phyloP scores from a whole-genome alignment of 345 rosid genomes.

The Angophora floribunda region DNA sequence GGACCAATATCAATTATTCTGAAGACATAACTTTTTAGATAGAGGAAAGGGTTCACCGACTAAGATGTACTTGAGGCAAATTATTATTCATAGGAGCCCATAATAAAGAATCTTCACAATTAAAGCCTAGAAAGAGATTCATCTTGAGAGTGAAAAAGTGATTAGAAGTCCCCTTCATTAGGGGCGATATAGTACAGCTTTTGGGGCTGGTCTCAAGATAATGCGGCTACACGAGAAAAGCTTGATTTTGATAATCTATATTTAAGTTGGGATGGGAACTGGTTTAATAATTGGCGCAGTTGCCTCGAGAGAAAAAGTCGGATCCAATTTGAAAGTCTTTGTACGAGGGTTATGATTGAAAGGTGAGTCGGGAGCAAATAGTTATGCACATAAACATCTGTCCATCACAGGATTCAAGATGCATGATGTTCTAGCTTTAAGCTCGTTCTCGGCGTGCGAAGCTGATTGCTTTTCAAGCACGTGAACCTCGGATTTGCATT shows the following conservation, averaged over 20 bases:
- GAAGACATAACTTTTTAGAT: background rate
- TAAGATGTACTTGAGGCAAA: background rate
- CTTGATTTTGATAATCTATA: background rate
- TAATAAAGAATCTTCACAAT: background rate
- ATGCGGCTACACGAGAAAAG: conserved; percentile 34
- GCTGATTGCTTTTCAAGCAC: background rate
- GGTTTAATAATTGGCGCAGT: background rate
- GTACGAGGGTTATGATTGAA: background rate
- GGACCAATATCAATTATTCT: background rate
- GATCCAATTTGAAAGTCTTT: background rate
- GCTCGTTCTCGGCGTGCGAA: background rate
- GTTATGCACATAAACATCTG: background rate
- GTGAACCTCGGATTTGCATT: background rate
- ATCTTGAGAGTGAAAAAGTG: conserved; percentile 14
- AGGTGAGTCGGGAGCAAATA: background rate
- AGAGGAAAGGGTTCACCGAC: background rate
- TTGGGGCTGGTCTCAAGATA: conserved; percentile 60
- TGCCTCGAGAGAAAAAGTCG: background rate
- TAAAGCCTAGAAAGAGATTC: background rate
- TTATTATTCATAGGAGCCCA: background rate
- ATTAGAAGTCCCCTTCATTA: background rate
- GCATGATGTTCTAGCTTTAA: background rate
- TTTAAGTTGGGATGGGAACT: background rate
- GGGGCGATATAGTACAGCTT: conserved; percentile 4
- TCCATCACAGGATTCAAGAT: background rate